phyloP scores from a whole-genome alignment of 257 asterid genomes.

The Fraxinus anomala region DNA sequence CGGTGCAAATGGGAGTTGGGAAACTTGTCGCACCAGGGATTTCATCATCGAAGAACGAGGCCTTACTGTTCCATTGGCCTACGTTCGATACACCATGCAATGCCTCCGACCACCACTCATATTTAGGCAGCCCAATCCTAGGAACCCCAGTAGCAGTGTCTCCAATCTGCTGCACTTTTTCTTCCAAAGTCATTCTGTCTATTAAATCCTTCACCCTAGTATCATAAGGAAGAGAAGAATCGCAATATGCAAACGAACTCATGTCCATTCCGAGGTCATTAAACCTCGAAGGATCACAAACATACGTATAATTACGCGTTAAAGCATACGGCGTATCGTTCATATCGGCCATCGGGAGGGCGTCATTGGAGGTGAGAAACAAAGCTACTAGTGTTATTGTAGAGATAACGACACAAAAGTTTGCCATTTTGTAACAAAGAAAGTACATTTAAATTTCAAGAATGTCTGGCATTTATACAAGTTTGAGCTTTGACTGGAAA shows the following conservation, averaged over 20 bases:
- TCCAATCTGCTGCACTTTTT: slow-evolving; percentile 42
- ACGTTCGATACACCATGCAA: slow-evolving; percentile 37
- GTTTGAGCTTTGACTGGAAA: not conserved
- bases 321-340: slow-evolving; percentile 8
- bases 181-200: slow-evolving; percentile 42
- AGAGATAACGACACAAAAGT: not conserved
- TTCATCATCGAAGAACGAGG: slow-evolving; percentile 19
- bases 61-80: slow-evolving; percentile 8
- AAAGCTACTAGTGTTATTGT: not conserved
- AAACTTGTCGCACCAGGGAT: slow-evolving; percentile 34
- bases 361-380: not conserved
- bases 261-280: slow-evolving; percentile 34
- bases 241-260: slow-evolving; percentile 37
- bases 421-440: not conserved
- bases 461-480: not conserved
- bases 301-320: slow-evolving; percentile 24
- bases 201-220: slow-evolving; percentile 47
- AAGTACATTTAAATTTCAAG: not conserved
- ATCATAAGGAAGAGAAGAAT: slow-evolving; percentile 24
- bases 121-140: slow-evolving; percentile 41
- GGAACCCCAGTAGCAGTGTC: slow-evolving; percentile 42
- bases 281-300: slow-evolving; percentile 38
- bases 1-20: slow-evolving; percentile 25
- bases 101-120: slow-evolving; percentile 56
- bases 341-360: slow-evolving; percentile 16